These are phyloP conservation scores for Mortierella claussenii DNA, from an alignment of 192 early-diverging fungal species.

Conservation along the genomic window DNA sequence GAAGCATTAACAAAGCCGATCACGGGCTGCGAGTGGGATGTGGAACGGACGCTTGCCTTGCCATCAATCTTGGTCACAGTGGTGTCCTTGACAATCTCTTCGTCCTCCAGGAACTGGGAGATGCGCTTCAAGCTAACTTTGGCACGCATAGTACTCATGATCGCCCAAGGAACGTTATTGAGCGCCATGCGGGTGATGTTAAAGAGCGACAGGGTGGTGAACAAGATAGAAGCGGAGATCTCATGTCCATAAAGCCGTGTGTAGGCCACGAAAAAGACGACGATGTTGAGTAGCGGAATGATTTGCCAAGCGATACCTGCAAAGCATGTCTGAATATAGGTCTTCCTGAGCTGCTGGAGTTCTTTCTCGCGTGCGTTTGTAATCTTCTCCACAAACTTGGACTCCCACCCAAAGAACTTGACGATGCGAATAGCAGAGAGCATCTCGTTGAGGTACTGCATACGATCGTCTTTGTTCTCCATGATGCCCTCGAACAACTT, in stretches of 20 bases:
- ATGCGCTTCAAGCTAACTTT: slow-evolving; percentile 75
- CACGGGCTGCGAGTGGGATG: slow-evolving; percentile 55
- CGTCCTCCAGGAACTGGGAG: slow-evolving; percentile 75
- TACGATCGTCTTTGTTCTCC: slow-evolving; percentile 76
- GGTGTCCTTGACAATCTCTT: slow-evolving; percentile 66
- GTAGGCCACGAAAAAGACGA: slow-evolving; percentile 68
- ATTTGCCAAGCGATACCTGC: slow-evolving; percentile 63
- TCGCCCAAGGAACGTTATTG: slow-evolving; percentile 64
- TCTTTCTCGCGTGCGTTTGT: slow-evolving; percentile 68
- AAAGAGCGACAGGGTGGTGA: slow-evolving; percentile 79
- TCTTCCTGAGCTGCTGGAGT: slow-evolving; percentile 57
- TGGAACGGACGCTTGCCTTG: slow-evolving; percentile 58
- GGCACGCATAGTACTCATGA: slow-evolving; percentile 63
- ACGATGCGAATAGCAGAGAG: slow-evolving; percentile 85
- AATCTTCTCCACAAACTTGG: slow-evolving; percentile 78
- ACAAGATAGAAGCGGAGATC: slow-evolving; percentile 55
- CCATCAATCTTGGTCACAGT: slow-evolving; percentile 36
- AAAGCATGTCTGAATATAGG: slow-evolving; percentile 61
- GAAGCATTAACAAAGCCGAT: slow-evolving; percentile 35
- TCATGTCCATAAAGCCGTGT: slow-evolving; percentile 64
- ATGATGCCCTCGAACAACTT: slow-evolving; percentile 62
- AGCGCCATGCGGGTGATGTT: slow-evolving; percentile 69
- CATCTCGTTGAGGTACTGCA: slow-evolving; percentile 86
- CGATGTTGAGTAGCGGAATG: slow-evolving; percentile 68
- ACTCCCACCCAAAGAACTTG: slow-evolving; percentile 92